Evolutionary conservation across 352 stramenopile species (phyloP).

Genomic region (Phytophthora multivora): DNA sequence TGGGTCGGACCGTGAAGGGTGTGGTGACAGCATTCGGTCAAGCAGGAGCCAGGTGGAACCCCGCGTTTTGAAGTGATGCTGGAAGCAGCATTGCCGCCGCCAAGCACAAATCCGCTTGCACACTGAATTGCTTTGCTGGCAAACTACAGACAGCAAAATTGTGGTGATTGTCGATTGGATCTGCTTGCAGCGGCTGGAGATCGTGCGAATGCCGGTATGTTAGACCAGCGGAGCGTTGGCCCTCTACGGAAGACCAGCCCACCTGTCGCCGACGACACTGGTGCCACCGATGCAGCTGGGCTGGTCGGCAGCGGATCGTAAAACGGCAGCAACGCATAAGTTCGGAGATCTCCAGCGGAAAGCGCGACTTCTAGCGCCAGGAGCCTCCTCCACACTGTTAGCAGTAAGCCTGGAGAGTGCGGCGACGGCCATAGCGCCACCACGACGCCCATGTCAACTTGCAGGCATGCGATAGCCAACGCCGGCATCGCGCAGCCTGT

Average conservation of each 20-base stretch:
- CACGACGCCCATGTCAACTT: too few species aligned
- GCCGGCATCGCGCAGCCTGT: too few species aligned
- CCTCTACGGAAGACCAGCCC: constrained; percentile 6
- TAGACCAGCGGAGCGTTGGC: not conserved
- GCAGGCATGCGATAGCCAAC: too few species aligned
- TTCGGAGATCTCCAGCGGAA: too few species aligned
- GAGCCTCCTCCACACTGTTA: too few species aligned
- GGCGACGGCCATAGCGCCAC: not conserved
- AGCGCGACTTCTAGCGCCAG: too few species aligned
- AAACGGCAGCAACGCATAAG: too few species aligned
- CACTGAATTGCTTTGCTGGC: too few species aligned
- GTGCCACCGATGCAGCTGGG: not conserved
- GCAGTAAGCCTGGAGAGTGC: too few species aligned
- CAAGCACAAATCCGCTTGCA: not conserved
- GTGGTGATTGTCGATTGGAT: constrained; percentile 13
- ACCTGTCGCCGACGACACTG: too few species aligned
- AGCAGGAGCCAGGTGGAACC: constrained; percentile 14
- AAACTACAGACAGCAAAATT: not conserved
- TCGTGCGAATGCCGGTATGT: not conserved
- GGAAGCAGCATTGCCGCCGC: not conserved
- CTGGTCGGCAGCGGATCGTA: not conserved
- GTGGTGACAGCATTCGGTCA: constrained; percentile 24
- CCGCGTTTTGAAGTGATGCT: too few species aligned
- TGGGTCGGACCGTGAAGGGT: constrained; percentile 16
- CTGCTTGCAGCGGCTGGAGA: not conserved